Base-by-base conservation (phyloP, 306 rosid species). In the Casuarina equisetifolia region DNA sequence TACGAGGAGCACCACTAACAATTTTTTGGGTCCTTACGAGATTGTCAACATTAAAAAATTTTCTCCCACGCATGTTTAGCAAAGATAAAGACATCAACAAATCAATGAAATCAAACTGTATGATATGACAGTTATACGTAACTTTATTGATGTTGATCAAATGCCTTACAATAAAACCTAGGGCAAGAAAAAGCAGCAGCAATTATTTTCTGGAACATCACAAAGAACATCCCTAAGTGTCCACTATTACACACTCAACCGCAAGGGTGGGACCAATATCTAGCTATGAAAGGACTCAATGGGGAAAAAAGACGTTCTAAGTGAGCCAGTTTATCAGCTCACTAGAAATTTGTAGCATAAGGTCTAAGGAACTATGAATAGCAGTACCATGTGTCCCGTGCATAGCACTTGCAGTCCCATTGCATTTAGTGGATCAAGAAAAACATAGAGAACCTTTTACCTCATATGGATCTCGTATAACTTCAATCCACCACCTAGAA, bases 401-500 rank as follows among this genome's bases (percentile, higher is more conserved):
- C 54, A 52, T 35, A 52, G 49, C n/a, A 9, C 59, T 59, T 70
- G 25, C 78, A 67, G 57, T 82, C 82, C 75, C 71, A 52, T 67
- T 64, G 12, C 78, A 76, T 57, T 3, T 70, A 76, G 43, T 40
- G 35, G 43, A 57, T 73, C 73, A 9, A 4, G 32, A 25, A 25
- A 25, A 25, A 25, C 32, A 25, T 25, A 25, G 32, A 25, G 32
- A 25, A 25, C 32, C 32, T 38, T 68, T 70, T 83, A 95, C 97
- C 98, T 90, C 95, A 81, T 95, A 95, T 68, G 98, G 98, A 83
- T 89, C 92, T 77, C 89, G 90, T 83, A 95, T 85, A 84, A 89
- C 97, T 76, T 95, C 98, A 88, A 75, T 77, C 98, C 98, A 95
- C 98, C 98, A 95, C 83, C 88, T 91, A 81, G 84, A 84, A 81